Conservation (phyloP, 768 basidiomycete genomes). For the Xanthoconium stramineum region DNA sequence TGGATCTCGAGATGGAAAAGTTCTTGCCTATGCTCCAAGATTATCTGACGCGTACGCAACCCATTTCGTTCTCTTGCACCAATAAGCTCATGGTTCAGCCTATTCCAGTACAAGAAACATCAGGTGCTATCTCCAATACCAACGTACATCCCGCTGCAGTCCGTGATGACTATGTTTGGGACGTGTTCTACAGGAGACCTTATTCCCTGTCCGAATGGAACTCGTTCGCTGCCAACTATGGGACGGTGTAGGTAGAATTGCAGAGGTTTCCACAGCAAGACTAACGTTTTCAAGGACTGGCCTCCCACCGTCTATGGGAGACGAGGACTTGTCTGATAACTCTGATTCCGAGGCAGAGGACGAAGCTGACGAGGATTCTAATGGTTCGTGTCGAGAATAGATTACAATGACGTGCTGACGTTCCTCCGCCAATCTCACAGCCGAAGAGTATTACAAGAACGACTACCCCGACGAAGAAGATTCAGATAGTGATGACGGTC, state of each 20-base stretch:
- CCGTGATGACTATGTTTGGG: constrained; percentile 75
- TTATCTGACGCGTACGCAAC: constrained; percentile 57
- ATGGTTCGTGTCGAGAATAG: constrained; percentile 44
- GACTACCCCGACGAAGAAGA: constrained; percentile 78
- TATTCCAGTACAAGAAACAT: constrained; percentile 26
- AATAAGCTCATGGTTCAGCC: background rate
- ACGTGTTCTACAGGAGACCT: constrained; percentile 75
- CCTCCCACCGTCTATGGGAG: constrained; percentile 53
- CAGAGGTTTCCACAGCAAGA: background rate
- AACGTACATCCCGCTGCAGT: background rate
- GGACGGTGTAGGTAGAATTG: constrained; percentile 51
- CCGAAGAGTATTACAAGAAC: constrained; percentile 81
- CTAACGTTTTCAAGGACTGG: constrained; percentile 47
- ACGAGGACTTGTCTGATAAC: constrained; percentile 53
- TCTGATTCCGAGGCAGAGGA: constrained; percentile 69
- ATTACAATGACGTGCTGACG: background rate
- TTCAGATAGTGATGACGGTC: constrained; percentile 40
- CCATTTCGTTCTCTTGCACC: background rate
- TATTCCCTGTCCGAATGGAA: constrained; percentile 59
- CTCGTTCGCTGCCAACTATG: constrained; percentile 52
- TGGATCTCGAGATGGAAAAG: constrained; percentile 68
- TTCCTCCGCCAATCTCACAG: constrained; percentile 32
- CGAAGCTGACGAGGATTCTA: constrained; percentile 82
- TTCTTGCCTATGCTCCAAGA: constrained; percentile 76
- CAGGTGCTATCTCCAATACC: constrained; percentile 2